phyloP scores from a whole-genome alignment of 179 eudicot species.

The Vitellaria paradoxa region DNA sequence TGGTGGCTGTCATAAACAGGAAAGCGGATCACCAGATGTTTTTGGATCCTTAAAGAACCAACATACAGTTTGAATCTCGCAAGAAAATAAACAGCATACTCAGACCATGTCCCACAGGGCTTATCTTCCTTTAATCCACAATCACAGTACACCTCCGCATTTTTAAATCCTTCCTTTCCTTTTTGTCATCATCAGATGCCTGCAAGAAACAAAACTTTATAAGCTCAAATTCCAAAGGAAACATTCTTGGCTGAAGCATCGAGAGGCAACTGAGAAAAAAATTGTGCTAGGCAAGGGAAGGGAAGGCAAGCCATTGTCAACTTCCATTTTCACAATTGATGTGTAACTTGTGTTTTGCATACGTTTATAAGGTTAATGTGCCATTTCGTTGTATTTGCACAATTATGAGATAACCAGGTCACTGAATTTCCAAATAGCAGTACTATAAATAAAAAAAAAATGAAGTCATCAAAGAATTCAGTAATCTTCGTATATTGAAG shows the following conservation, averaged over 20 bases:
- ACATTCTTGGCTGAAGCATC: background rate
- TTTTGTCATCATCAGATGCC: constrained; percentile 40
- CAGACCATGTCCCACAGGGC: background rate
- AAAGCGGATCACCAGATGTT: no score
- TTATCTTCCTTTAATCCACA: constrained; percentile 21
- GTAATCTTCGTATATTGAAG: background rate
- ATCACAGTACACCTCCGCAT: constrained; percentile 56
- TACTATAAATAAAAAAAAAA: background rate
- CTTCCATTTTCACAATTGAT: background rate
- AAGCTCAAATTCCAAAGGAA: background rate
- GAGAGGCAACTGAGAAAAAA: no score
- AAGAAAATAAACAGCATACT: background rate
- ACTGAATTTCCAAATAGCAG: background rate
- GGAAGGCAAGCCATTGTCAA: background rate
- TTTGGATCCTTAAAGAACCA: background rate
- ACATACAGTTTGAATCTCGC: background rate
- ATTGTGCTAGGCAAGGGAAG: background rate
- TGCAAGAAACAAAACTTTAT: constrained; percentile 24
- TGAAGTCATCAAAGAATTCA: background rate
- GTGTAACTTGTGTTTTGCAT: background rate
- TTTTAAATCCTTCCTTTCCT: constrained; percentile 17
- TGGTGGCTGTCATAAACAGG: no score
- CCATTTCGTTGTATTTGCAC: background rate
- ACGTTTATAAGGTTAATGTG: background rate
- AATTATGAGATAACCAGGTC: background rate